Evolutionary conservation across 2,329 filamentous ascomycete species (phyloP).

Genomic region (Xylogone sp.): DNA sequence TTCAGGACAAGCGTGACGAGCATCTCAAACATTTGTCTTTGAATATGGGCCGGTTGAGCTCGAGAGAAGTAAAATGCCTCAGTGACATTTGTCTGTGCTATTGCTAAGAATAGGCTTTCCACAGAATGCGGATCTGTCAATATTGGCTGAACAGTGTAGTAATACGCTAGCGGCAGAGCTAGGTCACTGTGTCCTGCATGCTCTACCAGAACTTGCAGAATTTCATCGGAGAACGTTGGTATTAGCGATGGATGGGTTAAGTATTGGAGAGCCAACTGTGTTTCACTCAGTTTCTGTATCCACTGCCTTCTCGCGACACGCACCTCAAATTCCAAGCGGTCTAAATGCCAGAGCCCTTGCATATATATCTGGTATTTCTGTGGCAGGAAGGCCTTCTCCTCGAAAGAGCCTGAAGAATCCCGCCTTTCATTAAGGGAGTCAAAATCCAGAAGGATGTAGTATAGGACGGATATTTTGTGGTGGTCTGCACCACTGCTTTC

Average conservation of each 20-base stretch:
- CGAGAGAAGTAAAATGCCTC: slow-evolving; percentile 74
- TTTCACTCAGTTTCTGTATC: slow-evolving; percentile 19
- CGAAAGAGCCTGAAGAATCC: slow-evolving; percentile 53
- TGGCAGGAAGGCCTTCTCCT: slow-evolving; percentile 61
- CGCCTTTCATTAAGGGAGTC: slow-evolving; percentile 36
- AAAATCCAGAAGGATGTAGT: slow-evolving; percentile 78
- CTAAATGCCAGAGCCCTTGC: slow-evolving; percentile 77
- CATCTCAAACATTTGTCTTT: slow-evolving; percentile 62
- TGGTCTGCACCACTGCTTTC: slow-evolving; percentile 62
- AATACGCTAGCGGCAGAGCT: slow-evolving; percentile 71
- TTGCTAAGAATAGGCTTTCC: slow-evolving; percentile 64
- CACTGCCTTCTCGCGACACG: slow-evolving; percentile 25
- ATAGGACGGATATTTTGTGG: slow-evolving; percentile 78
- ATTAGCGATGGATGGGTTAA: slow-evolving; percentile 76
- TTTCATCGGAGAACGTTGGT: slow-evolving; percentile 80
- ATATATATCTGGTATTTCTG: slow-evolving; percentile 77
- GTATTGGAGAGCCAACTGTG: slow-evolving; percentile 64
- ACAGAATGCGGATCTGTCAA: slow-evolving; percentile 61
- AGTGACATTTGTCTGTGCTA: slow-evolving; percentile 62
- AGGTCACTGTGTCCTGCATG: slow-evolving; percentile 57
- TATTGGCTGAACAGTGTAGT: slow-evolving; percentile 69
- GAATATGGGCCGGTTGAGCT: slow-evolving; percentile 56
- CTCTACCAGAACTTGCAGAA: slow-evolving; percentile 65
- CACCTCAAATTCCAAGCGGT: slow-evolving; percentile 66
- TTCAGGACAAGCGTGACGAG: slow-evolving; percentile 57